phyloP scores from a whole-genome alignment of 441 rosid species.

The Mallotus japonicus region DNA sequence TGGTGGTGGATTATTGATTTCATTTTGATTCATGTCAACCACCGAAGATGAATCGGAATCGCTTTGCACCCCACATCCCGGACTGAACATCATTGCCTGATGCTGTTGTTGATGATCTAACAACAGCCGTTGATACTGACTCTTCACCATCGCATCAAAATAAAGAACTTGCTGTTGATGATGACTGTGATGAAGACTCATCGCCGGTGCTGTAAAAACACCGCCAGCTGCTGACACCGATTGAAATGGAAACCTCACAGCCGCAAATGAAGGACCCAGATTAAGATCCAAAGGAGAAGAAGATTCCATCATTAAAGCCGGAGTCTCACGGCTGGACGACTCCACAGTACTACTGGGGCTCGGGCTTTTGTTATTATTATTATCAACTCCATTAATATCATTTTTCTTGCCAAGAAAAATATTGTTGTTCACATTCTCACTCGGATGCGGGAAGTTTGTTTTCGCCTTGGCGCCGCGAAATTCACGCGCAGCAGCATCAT shows the following conservation, averaged over 20 bases:
- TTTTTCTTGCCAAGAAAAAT: neutral
- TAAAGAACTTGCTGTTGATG: slow-evolving; percentile 27
- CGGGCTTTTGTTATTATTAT: slow-evolving; percentile 30
- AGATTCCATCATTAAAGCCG: slow-evolving; percentile 31
- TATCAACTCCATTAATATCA: neutral
- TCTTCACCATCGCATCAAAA: slow-evolving; percentile 36
- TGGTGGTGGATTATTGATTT: slow-evolving; percentile 22
- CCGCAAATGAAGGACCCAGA: slow-evolving; percentile 21
- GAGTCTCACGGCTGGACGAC: slow-evolving; percentile 40
- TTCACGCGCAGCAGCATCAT: slow-evolving; percentile 55
- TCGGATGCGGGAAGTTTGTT: slow-evolving; percentile 46
- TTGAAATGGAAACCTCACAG: slow-evolving; percentile 19
- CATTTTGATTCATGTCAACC: slow-evolving; percentile 40
- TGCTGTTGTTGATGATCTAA: slow-evolving; percentile 23
- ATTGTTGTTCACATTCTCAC: slow-evolving; percentile 21
- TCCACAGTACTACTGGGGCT: slow-evolving; percentile 65
- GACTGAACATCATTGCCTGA: slow-evolving; percentile 13
- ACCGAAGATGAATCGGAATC: slow-evolving; percentile 63
- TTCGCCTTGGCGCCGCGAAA: slow-evolving; percentile 81
- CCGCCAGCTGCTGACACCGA: slow-evolving; percentile 12
- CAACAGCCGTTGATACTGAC: slow-evolving; percentile 31
- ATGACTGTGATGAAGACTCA: neutral
- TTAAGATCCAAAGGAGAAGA: slow-evolving; percentile 38
- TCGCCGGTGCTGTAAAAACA: slow-evolving; percentile 20
- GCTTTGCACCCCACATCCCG: slow-evolving; percentile 34